Conservation (phyloP, 495 filamentous ascomycete genomes). For the Bathelium albidoporum region DNA sequence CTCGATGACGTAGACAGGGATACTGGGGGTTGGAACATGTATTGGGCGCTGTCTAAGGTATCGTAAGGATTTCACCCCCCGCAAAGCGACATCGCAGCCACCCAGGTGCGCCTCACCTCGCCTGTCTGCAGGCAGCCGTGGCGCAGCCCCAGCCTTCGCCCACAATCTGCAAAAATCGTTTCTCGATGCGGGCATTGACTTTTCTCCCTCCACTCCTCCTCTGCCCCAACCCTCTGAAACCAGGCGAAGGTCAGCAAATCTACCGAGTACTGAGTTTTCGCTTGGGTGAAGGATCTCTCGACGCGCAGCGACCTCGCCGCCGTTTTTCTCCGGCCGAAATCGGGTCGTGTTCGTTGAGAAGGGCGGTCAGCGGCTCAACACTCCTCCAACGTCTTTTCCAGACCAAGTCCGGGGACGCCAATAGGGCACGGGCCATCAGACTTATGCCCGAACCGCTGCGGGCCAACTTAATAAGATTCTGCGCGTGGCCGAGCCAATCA, state of each 20-base stretch:
- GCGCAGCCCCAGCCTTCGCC: neutral
- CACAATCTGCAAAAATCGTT: neutral
- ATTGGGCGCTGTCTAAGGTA: too few relatives aligned
- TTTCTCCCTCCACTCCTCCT: neutral
- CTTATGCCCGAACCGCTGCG: neutral
- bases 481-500: neutral
- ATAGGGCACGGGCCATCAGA: neutral
- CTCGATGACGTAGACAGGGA: neutral
- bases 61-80: too few relatives aligned
- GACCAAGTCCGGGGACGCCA: neutral
- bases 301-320: neutral
- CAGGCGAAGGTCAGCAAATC: neutral
- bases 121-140: neutral
- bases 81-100: neutral
- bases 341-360: neutral
- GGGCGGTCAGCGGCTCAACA: conserved; percentile 2
- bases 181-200: neutral
- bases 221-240: neutral
- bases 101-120: neutral
- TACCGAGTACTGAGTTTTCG: neutral
- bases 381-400: neutral
- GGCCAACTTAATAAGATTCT: neutral
- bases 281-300: neutral
- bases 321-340: neutral
- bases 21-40: neutral